These are phyloP conservation scores for Persicaria maculosa DNA, from an alignment of 148 eudicot species.

Conservation along the genomic window DNA sequence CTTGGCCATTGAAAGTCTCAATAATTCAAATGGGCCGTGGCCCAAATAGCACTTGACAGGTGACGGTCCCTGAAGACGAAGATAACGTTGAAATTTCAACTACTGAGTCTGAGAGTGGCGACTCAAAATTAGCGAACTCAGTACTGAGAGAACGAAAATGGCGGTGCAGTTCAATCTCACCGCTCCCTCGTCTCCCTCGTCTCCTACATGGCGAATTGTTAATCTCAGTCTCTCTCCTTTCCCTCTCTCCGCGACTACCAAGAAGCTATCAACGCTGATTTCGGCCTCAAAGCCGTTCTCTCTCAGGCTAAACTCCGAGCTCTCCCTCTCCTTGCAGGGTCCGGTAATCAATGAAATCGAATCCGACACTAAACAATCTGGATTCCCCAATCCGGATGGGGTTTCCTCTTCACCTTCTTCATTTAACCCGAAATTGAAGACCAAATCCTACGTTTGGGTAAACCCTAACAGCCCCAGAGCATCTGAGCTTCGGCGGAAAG, in stretches of 20 bases:
- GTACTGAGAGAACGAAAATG: neutral
- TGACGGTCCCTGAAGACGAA: neutral
- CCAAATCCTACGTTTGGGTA: conserved; percentile 47
- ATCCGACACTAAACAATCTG: neutral
- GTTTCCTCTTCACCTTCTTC: neutral
- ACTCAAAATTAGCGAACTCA: neutral
- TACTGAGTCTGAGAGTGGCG: neutral
- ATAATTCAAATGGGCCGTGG: neutral
- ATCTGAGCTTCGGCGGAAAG: conserved; percentile 28
- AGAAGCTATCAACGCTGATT: neutral
- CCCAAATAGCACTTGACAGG: neutral
- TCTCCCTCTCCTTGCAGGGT: conserved; percentile 5
- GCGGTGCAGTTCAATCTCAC: conserved; percentile 5
- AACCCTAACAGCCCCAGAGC: conserved; percentile 74
- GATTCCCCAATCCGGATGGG: neutral
- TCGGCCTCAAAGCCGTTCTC: neutral
- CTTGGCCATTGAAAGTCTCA: no score
- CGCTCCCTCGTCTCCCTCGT: neutral
- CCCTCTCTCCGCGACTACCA: neutral
- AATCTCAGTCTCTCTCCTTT: neutral
- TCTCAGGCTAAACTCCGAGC: neutral
- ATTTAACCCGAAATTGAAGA: neutral
- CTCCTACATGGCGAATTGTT: neutral
- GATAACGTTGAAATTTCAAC: neutral
- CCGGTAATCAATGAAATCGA: neutral